Evolutionary conservation across 2,329 filamentous ascomycete species (phyloP).

Genomic region (Trichoderma arundinaceum): DNA sequence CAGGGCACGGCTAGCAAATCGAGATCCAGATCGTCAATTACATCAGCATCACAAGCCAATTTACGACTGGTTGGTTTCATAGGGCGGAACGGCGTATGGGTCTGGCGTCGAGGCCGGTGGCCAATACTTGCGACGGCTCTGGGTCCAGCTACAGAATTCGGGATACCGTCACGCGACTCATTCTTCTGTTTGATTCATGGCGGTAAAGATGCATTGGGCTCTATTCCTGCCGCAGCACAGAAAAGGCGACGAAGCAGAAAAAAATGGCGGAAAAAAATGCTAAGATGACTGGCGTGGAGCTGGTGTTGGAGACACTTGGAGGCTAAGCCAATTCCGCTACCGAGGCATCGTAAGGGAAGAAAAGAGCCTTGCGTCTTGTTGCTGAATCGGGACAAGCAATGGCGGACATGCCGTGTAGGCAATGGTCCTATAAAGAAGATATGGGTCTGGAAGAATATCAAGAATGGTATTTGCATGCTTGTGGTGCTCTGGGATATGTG

Average conservation of each 20-base stretch:
- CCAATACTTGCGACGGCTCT: conserved; percentile 1
- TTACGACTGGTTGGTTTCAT: not conserved
- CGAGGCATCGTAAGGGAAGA: conserved; percentile 14
- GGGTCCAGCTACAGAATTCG: conserved; percentile 6
- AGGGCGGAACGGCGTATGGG: conserved; percentile 5
- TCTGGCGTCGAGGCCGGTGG: not conserved
- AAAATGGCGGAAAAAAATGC: not conserved
- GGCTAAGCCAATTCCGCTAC: conserved; percentile 25
- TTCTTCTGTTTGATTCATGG: conserved; percentile 8
- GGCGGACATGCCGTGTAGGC: conserved; percentile 16
- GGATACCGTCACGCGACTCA: conserved; percentile 29
- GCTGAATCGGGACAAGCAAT: conserved; percentile 12
- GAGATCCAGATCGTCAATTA: not conserved
- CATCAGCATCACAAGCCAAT: conserved; percentile 27
- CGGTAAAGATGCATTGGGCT: conserved; percentile 21
- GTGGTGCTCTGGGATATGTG: not conserved
- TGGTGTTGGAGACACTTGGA: conserved; percentile 8
- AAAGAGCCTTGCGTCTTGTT: conserved; percentile 22
- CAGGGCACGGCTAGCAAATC: not conserved
- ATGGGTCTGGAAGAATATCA: no score
- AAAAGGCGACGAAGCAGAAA: not conserved
- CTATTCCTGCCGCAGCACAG: conserved; percentile 11
- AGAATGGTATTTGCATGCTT: no score
- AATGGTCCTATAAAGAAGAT: not conserved
- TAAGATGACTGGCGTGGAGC: conserved; percentile 18